Evolutionary conservation across 2,329 filamentous ascomycete species (phyloP).

Genomic region (Neofusicoccum kwambonambiense): DNA sequence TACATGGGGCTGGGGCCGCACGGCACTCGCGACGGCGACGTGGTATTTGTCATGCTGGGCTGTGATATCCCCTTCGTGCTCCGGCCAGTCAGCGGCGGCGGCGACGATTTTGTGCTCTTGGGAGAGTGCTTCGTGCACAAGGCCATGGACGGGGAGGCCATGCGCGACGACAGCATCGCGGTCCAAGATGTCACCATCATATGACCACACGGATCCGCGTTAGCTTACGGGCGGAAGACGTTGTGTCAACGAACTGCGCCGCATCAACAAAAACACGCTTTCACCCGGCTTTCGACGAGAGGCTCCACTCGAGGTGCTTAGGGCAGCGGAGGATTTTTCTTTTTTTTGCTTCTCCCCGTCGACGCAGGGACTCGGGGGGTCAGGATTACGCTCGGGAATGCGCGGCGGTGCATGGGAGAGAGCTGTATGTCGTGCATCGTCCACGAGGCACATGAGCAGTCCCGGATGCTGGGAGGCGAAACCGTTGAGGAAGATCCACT

Average conservation of each 20-base stretch:
- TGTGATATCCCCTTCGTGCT: constrained; percentile 18
- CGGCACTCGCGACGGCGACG: constrained; percentile 15
- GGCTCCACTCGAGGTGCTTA: not conserved
- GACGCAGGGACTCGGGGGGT: not conserved
- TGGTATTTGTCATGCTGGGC: constrained; percentile 17
- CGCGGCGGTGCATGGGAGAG: not conserved
- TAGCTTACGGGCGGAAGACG: constrained; percentile 1
- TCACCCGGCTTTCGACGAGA: not conserved
- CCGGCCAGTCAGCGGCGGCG: not conserved
- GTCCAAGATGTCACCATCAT: constrained; percentile 16
- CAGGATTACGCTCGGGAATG: not conserved
- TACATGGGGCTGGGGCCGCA: constrained; percentile 18
- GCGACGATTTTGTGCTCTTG: not conserved
- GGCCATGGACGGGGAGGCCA: constrained; percentile 17
- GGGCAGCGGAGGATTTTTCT: not conserved
- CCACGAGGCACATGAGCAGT: constrained; percentile 6
- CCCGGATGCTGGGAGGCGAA: constrained; percentile 9
- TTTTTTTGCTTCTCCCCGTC: not conserved
- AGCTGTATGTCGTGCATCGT: constrained; percentile 7
- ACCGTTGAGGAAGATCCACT: constrained; percentile 11
- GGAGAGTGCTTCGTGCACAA: constrained; percentile 19
- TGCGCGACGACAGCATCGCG: constrained; percentile 5
- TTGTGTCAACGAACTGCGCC: not conserved
- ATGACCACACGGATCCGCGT: not conserved
- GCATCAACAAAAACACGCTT: not conserved